Evolutionary conservation across 257 asterid species (phyloP), one percentile per base, ranked within the genome.

Genomic region (Solanum bukasovii): DNA sequence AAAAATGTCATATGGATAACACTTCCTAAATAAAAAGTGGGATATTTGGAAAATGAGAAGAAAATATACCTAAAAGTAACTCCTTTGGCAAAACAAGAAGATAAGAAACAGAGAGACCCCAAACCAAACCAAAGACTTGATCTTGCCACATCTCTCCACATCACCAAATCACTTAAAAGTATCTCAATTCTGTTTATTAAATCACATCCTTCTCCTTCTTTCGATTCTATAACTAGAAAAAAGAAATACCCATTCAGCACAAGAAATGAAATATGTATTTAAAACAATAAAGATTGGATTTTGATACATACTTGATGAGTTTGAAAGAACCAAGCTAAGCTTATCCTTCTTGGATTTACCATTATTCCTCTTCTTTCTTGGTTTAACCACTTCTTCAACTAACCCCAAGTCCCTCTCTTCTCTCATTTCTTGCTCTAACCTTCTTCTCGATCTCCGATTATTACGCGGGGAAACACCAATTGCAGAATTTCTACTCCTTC

Each of bases 61-160:
- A n/a, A 86, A 82, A 34, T 27, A 78, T 89, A 97, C 99, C 99
- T 97, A 85, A 94, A 93, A 82, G 87, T 90, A 71, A 95, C 90
- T 13, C 98, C 96, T 86, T 59, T 90, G 4, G 98, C 87, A 88
- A 95, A 97, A 88, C 96, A 94, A 87, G 99, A 96, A 86, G 98
- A 97, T 88, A 95, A 88, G 88, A 95, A 95, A 89, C 96, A 95
- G 65, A 96, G 91, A 20, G 97, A 92, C 7, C 99, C 99, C 37
- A 97, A 92, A 38, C 99, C 99, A 73, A 97, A 97, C 99, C 99
- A 97, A 86, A 96, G 98, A 93, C 98, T 97, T 67, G 99, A 96
- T 87, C 93, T 97, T 2, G 99, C 91, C 4, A 93, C 98, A 92
- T 97, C 99, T 87, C 93, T 96, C 99, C 99, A 97, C 99, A 94